Evolutionary conservation across 225 moss, liverwort and hornwort genomes (phyloP).

Genomic region (Takakia lepidozioides): DNA sequence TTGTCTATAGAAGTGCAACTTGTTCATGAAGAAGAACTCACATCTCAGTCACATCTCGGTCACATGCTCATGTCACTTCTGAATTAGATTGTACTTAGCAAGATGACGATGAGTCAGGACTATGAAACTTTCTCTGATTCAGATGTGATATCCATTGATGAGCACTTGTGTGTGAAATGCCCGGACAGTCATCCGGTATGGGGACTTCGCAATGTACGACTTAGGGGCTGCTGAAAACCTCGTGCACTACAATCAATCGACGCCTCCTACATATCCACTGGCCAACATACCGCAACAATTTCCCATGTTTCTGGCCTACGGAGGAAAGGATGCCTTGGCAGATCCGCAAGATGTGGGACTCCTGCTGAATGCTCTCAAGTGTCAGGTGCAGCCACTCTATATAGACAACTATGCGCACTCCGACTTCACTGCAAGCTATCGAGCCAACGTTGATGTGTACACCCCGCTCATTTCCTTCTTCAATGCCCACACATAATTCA

Average conservation of each 20-base stretch:
- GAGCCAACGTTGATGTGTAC: conserved; percentile 26
- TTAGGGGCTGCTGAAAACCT: conserved; percentile 17
- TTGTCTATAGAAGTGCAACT: background rate
- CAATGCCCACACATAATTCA: no score
- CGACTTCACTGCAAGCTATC: conserved; percentile 21
- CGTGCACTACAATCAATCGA: conserved; percentile 6
- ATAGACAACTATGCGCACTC: conserved; percentile 28
- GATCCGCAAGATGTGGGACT: conserved; percentile 18
- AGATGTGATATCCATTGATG: no score
- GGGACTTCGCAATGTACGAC: conserved; percentile 18
- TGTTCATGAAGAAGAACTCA: background rate
- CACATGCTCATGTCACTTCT: background rate
- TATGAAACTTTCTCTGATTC: no score
- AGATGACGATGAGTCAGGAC: no score
- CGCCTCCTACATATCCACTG: conserved; percentile 12
- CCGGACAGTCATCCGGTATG: conserved; percentile 20
- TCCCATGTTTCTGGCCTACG: conserved; percentile 13
- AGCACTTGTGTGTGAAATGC: no score
- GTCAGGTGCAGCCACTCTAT: conserved; percentile 5
- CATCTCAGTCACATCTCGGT: no score
- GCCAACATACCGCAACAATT: conserved; percentile 10
- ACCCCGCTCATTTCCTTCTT: conserved; percentile 20
- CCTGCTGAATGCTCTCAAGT: conserved; percentile 10
- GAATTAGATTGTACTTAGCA: background rate
- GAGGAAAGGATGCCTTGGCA: conserved; percentile 27